A percentile compares a stretch with the other conserved stretches of the same genome.
Conservation (phyloP, 805 yeast species). For the Torulaspora microellipsoides region DNA sequence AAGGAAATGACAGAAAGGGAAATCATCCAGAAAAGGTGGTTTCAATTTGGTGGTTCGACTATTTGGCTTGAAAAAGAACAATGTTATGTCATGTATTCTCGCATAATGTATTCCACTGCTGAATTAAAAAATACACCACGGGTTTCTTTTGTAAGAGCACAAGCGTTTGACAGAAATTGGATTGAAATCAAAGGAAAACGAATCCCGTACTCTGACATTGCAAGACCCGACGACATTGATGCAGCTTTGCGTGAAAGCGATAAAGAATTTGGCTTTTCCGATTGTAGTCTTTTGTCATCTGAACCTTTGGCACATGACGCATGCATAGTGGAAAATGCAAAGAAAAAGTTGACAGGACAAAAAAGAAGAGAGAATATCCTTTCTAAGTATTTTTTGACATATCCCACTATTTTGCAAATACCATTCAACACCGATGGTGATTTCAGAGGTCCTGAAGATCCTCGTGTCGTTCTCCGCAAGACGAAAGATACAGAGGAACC, state of each 20-base stretch:
- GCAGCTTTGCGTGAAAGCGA: slow-evolving; percentile 23
- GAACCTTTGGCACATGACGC: slow-evolving; percentile 15
- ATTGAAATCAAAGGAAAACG: slow-evolving; percentile 39
- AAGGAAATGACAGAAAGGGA: slow-evolving; percentile 8
- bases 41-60: slow-evolving; percentile 45
- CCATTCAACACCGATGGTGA: slow-evolving; percentile 9
- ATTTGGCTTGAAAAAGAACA: slow-evolving; percentile 51
- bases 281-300: slow-evolving; percentile 25
- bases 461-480: slow-evolving; percentile 11
- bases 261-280: slow-evolving; percentile 23
- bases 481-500: slow-evolving; percentile 13
- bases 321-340: slow-evolving; percentile 20
- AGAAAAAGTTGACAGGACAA: slow-evolving; percentile 14
- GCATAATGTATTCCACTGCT: slow-evolving; percentile 40
- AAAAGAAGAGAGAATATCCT: slow-evolving; percentile 6
- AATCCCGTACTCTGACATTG: slow-evolving; percentile 32
- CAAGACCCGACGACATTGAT: slow-evolving; percentile 24
- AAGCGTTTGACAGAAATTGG: slow-evolving; percentile 45
- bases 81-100: slow-evolving; percentile 46
- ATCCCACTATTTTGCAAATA: slow-evolving; percentile 13
- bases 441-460: slow-evolving; percentile 18
- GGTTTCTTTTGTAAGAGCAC: slow-evolving; percentile 41
- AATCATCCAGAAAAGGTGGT: slow-evolving; percentile 36
- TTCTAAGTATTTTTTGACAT: slow-evolving; percentile 11
- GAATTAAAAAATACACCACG: slow-evolving; percentile 35